phyloP scores from a whole-genome alignment of 352 stramenopile genomes.

The Globisporangium nunn region DNA sequence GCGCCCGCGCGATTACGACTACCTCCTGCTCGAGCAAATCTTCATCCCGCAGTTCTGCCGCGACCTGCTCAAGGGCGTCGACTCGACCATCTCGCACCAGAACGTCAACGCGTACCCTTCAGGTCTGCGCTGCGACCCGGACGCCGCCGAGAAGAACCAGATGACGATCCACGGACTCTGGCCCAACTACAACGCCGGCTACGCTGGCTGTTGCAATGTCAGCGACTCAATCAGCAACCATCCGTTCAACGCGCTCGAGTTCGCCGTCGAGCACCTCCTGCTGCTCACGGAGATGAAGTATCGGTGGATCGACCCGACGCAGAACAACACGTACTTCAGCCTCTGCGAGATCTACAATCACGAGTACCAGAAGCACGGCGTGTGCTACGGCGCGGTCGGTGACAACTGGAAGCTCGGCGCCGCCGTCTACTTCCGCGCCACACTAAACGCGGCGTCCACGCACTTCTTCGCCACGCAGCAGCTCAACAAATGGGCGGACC shows the following conservation, averaged over 20 bases:
- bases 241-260: slow-evolving; percentile 39
- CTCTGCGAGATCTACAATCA: slow-evolving; percentile 82
- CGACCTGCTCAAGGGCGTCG: slow-evolving; percentile 56
- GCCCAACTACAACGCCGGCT: slow-evolving; percentile 69
- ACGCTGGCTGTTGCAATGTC: slow-evolving; percentile 63
- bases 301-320: slow-evolving; percentile 60
- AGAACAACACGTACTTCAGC: slow-evolving; percentile 40
- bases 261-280: slow-evolving; percentile 34
- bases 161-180: slow-evolving; percentile 74
- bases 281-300: slow-evolving; percentile 48
- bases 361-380: slow-evolving; percentile 80
- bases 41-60: slow-evolving; percentile 79
- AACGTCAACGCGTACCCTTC: slow-evolving; percentile 58
- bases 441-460: slow-evolving; percentile 38
- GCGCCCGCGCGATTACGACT: slow-evolving; percentile 65
- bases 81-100: slow-evolving; percentile 74
- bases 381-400: slow-evolving; percentile 58
- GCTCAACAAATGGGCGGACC: slow-evolving; percentile 45
- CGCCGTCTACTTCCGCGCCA: slow-evolving; percentile 58
- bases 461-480: slow-evolving; percentile 30
- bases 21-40: slow-evolving; percentile 69
- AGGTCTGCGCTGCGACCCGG: slow-evolving; percentile 31
- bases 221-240: slow-evolving; percentile 41
- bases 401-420: slow-evolving; percentile 42
- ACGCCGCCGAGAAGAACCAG: slow-evolving; percentile 38